Percentiles rank a stretch among this genome's conserved stretches.
phyloP scores from a whole-genome alignment of 2,329 filamentous ascomycete genomes.

The Aureobasidium namibiae region DNA sequence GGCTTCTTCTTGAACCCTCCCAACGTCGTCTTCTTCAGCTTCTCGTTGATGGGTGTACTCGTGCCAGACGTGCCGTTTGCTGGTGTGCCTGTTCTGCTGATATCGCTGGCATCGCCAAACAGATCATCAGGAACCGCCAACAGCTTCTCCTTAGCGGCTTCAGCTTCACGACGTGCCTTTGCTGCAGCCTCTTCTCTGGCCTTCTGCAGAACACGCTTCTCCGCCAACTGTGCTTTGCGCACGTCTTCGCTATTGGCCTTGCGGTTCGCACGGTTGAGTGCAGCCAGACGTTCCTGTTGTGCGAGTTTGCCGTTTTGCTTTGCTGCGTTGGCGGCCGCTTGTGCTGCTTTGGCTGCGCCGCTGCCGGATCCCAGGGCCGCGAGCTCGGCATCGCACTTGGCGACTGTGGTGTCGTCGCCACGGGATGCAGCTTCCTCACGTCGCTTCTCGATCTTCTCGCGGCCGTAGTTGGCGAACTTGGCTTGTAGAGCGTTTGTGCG shows the following conservation, averaged over 20 bases:
- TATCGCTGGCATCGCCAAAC: constrained; percentile 37
- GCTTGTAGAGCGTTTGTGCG: constrained; percentile 60
- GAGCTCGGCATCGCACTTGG: constrained; percentile 42
- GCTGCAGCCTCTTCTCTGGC: constrained; percentile 50
- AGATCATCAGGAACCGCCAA: constrained; percentile 33
- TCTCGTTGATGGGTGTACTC: constrained; percentile 22
- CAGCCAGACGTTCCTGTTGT: constrained; percentile 75
- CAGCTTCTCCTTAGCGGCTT: constrained; percentile 23
- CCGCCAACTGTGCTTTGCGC: constrained; percentile 80
- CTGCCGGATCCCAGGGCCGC: constrained; percentile 56
- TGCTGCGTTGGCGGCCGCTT: constrained; percentile 41
- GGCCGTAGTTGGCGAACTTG: constrained; percentile 53
- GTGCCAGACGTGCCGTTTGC: constrained; percentile 31
- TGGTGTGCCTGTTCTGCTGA: constrained; percentile 42
- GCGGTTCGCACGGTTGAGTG: constrained; percentile 78
- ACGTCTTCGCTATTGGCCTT: constrained; percentile 79
- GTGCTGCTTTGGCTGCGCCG: constrained; percentile 30
- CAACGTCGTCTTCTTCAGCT: constrained; percentile 41
- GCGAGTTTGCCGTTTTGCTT: constrained; percentile 43
- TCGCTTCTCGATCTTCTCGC: constrained; percentile 56
- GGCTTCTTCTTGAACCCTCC: constrained; percentile 53
- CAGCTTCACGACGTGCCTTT: constrained; percentile 36
- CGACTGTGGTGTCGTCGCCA: constrained; percentile 53
- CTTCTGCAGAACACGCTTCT: constrained; percentile 40
- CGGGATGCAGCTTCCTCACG: constrained; percentile 58